A percentile compares a stretch with the other conserved stretches of the same genome.
Conservation (phyloP, 148 eudicot species). For the Limonium bicolor region DNA sequence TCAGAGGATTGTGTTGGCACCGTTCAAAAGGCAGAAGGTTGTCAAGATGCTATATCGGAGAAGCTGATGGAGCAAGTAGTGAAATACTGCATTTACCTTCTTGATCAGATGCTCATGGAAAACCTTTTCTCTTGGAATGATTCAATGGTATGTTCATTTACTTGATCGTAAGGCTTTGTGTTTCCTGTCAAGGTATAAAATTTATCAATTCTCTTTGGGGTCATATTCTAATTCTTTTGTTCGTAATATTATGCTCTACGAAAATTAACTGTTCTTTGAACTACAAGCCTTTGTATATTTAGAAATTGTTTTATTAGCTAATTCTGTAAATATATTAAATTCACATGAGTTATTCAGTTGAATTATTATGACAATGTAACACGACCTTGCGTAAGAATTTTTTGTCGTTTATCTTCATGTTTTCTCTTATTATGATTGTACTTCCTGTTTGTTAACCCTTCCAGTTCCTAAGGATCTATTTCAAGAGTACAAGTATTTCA, state of each 20-base stretch:
- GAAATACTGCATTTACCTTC: conserved; percentile 52
- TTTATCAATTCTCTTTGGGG: no score
- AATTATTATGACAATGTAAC: no score
- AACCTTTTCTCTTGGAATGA: conserved; percentile 65
- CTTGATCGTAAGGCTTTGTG: no score
- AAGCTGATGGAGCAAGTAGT: conserved; percentile 32
- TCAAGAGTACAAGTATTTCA: conserved; percentile 18
- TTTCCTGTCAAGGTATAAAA: no score
- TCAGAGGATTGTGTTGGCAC: conserved; percentile 14
- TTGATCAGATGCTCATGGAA: conserved; percentile 40
- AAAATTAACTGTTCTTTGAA: no score
- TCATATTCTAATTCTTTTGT: no score
- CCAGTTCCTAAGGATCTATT: conserved; percentile 72
- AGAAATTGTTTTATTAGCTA: no score
- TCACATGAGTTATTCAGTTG: no score
- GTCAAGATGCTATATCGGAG: conserved; percentile 13
- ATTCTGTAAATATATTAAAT: no score
- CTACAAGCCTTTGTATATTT: no score
- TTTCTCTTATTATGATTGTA: neutral
- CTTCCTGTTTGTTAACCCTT: conserved; percentile 1
- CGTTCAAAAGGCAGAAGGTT: conserved; percentile 7
- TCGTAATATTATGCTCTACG: no score
- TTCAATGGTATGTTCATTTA: conserved; percentile 36
- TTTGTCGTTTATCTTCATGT: neutral
- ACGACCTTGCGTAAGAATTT: neutral